These are phyloP conservation scores for Begonia fuchsioides DNA, from an alignment of 306 rosid species.

Conservation along the genomic window DNA sequence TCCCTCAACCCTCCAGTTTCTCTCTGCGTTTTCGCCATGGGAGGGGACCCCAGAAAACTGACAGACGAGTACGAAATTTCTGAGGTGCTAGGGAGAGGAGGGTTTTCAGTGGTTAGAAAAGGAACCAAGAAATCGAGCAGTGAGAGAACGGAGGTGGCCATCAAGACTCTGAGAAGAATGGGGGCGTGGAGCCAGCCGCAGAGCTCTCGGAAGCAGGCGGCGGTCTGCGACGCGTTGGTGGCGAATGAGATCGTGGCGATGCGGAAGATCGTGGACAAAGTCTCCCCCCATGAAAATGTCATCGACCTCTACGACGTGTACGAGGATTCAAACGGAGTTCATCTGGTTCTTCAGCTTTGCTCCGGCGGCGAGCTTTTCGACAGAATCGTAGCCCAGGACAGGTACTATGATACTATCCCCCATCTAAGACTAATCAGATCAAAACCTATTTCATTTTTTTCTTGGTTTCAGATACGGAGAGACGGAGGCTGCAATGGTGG, in stretches of 20 bases:
- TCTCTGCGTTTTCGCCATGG: conserved; percentile 19
- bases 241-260: conserved; percentile 77
- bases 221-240: conserved; percentile 57
- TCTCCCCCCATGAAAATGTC: conserved; percentile 78
- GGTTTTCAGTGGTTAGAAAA: conserved; percentile 80
- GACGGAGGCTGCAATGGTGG: conserved; percentile 52
- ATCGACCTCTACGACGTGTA: conserved; percentile 75
- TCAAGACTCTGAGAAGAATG: conserved; percentile 64
- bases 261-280: conserved; percentile 68
- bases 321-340: conserved; percentile 74
- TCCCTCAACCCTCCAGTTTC: no score
- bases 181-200: conserved; percentile 16
- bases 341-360: conserved; percentile 73
- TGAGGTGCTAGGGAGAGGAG: conserved; percentile 72
- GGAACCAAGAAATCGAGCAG: conserved; percentile 38
- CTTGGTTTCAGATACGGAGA: conserved; percentile 27
- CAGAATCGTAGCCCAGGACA: conserved; percentile 60
- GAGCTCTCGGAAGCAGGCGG: conserved; percentile 29
- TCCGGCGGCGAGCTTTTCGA: conserved; percentile 81
- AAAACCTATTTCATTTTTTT: no score
- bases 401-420: conserved; percentile 25
- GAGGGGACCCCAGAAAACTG: conserved; percentile 41
- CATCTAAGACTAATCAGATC: no score
- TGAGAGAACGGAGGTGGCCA: conserved; percentile 43
- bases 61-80: conserved; percentile 68